phyloP scores from a whole-genome alignment of 2,329 filamentous ascomycete genomes.

The Pestalotiopsis sp. region DNA sequence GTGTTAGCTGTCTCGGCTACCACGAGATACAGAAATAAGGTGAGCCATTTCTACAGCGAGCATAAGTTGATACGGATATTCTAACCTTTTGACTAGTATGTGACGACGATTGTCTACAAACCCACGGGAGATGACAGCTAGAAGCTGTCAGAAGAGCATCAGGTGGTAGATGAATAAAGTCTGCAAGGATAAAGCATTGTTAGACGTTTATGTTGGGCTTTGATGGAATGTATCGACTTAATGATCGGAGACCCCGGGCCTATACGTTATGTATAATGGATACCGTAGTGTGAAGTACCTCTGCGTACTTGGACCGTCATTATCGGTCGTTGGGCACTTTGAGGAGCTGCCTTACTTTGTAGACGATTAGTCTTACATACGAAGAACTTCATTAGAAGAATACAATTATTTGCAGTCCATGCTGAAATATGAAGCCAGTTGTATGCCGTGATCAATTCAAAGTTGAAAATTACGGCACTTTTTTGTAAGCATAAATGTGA shows the following conservation, averaged over 20 bases:
- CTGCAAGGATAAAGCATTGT: background rate
- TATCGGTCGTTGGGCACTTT: background rate
- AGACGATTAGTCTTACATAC: constrained; percentile 16
- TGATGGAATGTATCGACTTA: background rate
- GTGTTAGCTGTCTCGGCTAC: constrained; percentile 94
- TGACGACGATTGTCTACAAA: constrained; percentile 98
- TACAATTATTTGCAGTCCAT: background rate
- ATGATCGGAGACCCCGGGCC: background rate
- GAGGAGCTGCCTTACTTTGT: background rate
- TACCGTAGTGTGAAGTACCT: background rate
- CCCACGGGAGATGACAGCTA: constrained; percentile 66
- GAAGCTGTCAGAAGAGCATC: background rate
- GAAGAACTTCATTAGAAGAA: constrained; percentile 15
- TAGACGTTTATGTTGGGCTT: background rate
- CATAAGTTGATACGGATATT: background rate
- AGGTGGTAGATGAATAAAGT: background rate
- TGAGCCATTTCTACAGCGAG: constrained; percentile 37
- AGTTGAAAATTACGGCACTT: background rate
- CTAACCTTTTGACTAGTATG: constrained; percentile 64
- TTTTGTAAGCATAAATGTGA: background rate
- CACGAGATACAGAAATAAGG: constrained; percentile 96
- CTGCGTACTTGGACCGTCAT: background rate
- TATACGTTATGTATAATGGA: constrained; percentile 6
- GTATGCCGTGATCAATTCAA: too few relatives aligned
- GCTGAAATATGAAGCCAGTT: too few relatives aligned